Evolutionary conservation across 306 rosid species (phyloP), one percentile per base, ranked within the genome.

Genomic region (Hylodesmum podocarpum): DNA sequence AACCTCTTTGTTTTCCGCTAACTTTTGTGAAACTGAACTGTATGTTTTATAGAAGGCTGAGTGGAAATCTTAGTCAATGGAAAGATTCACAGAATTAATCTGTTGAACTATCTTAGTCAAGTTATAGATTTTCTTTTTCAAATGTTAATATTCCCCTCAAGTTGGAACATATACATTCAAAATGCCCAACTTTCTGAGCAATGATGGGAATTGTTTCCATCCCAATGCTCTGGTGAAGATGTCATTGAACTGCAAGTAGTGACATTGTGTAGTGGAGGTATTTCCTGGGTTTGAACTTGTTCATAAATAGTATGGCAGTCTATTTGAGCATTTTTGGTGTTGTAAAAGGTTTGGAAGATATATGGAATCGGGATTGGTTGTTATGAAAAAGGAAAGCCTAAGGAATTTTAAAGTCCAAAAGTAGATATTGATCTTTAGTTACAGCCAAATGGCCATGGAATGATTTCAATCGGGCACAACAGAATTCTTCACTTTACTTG

Each of bases 151-250:
- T 8, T 10, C 5, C 65, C 51, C 9, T 50, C 36, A 4, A 47
- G 46, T 70, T 70, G 75, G 62, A 70, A 22, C 46, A 28, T 70
- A 19, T n/a, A 49, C 50, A 21, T 36, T 71, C 0, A 14, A 53
- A 24, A 54, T 71, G 27, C 27, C 39, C 9, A 37, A 37, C 53
- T 55, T 54, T 10, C 28, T 14, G 25, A 37, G 40, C n/a, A 1
- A 54, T 37, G 25, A 54, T 9, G 36, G 37, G 77, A 54, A 72
- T 72, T 33, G 66, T 22, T 72, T 54, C 51, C 49, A 14, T 71
- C 37, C 11, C 9, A 15, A 34, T 71, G 2, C 50, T 34, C 6
- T 51, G 7, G 50, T 21, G 65, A 36, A 71, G 43, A 33, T 34
- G 36, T 21, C 14, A 19, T 3, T 3, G 2, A 70, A 19, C 29